Percentiles rank a stretch among this genome's conserved stretches.
Conservation (phyloP, 2,329 filamentous ascomycete species). For the Aspergillus alliaceus region DNA sequence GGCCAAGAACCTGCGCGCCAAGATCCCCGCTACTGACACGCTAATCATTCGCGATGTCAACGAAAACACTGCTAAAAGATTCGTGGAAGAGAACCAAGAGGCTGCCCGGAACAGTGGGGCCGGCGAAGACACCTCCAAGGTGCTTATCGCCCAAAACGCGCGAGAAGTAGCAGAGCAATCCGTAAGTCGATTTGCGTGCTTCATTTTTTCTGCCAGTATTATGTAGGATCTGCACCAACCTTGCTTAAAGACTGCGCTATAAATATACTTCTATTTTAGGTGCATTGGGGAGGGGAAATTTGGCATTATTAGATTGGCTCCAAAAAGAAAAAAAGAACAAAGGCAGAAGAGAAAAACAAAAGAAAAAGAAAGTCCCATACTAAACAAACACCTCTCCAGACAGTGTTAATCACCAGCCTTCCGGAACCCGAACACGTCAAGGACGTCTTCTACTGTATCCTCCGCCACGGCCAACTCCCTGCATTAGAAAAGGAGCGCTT, state of each 20-base stretch:
- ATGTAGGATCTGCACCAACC: neutral
- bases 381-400: slow-evolving; percentile 51
- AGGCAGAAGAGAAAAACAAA: neutral
- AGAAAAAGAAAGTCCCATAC: neutral
- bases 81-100: slow-evolving; percentile 54
- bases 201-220: neutral
- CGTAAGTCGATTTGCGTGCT: slow-evolving; percentile 50
- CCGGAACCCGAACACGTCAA: slow-evolving; percentile 88
- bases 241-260: neutral
- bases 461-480: slow-evolving; percentile 57
- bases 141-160: slow-evolving; percentile 58
- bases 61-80: slow-evolving; percentile 54
- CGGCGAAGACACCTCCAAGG: slow-evolving; percentile 41
- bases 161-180: slow-evolving; percentile 66
- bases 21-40: slow-evolving; percentile 62
- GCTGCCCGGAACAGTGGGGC: slow-evolving; percentile 27
- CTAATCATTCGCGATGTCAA: slow-evolving; percentile 68
- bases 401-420: slow-evolving; percentile 82
- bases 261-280: neutral
- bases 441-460: slow-evolving; percentile 74
- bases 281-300: neutral
- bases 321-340: neutral
- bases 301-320: neutral
- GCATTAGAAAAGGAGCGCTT: slow-evolving; percentile 62
- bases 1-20: slow-evolving; percentile 69